A percentile compares a stretch with the other conserved stretches of the same genome.
Conservation (phyloP, 257 asterid species). For the Forsythia viridissima region DNA sequence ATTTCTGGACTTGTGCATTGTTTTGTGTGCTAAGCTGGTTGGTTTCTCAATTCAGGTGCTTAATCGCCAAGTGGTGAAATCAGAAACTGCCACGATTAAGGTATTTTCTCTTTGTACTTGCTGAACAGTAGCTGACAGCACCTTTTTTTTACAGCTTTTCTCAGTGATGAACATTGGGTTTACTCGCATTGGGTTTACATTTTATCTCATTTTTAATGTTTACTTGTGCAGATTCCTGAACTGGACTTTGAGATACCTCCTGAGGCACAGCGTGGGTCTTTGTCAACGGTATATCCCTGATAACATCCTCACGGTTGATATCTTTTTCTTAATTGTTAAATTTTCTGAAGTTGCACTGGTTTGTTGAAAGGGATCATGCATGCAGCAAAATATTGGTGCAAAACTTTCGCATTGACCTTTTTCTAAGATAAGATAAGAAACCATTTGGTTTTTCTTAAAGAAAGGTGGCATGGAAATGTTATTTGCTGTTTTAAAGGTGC, state of each 20-base stretch:
- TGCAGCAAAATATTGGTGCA: neutral
- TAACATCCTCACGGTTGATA: slow-evolving; percentile 5
- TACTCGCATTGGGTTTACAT: neutral
- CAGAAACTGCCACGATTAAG: slow-evolving; percentile 94
- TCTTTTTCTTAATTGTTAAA: neutral
- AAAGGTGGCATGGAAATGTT: neutral
- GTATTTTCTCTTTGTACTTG: slow-evolving; percentile 35
- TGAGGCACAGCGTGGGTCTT: slow-evolving; percentile 95
- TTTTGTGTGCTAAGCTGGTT: neutral
- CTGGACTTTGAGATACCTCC: slow-evolving; percentile 95
- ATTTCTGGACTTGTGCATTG: neutral
- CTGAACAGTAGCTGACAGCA: neutral
- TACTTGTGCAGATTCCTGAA: slow-evolving; percentile 77
- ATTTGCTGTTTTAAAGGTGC: neutral
- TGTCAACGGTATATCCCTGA: slow-evolving; percentile 73
- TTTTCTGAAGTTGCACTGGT: neutral
- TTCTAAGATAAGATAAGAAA: neutral
- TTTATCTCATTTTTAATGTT: slow-evolving; percentile 20
- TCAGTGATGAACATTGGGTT: neutral
- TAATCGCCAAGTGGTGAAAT: slow-evolving; percentile 86
- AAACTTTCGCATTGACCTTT: neutral
- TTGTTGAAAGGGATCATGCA: neutral
- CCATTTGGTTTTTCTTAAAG: neutral
- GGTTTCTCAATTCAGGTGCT: slow-evolving; percentile 63
- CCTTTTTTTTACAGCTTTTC: neutral